Percentiles rank a stretch among this genome's conserved stretches.
These are phyloP conservation scores for Ilex aquifolium DNA, from an alignment of 257 asterid species.

Conservation along the genomic window DNA sequence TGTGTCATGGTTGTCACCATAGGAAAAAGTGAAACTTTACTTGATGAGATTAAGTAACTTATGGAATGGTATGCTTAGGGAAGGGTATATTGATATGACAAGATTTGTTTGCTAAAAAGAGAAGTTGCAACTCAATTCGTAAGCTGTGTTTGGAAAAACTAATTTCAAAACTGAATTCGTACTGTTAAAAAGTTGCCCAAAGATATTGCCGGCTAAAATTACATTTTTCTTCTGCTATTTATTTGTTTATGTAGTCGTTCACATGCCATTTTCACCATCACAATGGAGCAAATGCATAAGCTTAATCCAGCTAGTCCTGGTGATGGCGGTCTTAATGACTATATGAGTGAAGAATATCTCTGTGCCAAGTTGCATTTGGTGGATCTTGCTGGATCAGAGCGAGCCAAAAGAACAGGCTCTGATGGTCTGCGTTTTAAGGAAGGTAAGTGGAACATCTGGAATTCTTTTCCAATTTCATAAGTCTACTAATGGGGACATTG, in stretches of 20 bases:
- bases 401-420: conserved; percentile 98
- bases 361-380: conserved; percentile 98
- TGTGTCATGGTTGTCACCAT: no score
- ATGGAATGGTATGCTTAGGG: no score
- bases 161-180: conserved; percentile 1
- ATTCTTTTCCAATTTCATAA: no score
- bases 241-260: conserved; percentile 58
- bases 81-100: no score
- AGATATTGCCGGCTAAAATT: conserved; percentile 1
- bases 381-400: conserved; percentile 99
- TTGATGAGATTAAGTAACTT: no score
- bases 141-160: background rate
- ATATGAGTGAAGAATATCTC: conserved; percentile 84
- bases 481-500: no score
- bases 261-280: conserved; percentile 98
- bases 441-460: conserved; percentile 34
- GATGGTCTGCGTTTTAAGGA: conserved; percentile 98
- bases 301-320: conserved; percentile 39
- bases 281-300: conserved; percentile 92
- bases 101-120: no score
- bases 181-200: conserved; percentile 8
- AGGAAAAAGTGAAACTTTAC: no score
- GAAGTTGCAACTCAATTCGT: no score
- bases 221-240: conserved; percentile 8
- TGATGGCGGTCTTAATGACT: conserved; percentile 49